These are phyloP conservation scores for Stagonosporopsis cucurbitacearum DNA, from an alignment of 2,329 filamentous ascomycete genomes.

Conservation along the genomic window DNA sequence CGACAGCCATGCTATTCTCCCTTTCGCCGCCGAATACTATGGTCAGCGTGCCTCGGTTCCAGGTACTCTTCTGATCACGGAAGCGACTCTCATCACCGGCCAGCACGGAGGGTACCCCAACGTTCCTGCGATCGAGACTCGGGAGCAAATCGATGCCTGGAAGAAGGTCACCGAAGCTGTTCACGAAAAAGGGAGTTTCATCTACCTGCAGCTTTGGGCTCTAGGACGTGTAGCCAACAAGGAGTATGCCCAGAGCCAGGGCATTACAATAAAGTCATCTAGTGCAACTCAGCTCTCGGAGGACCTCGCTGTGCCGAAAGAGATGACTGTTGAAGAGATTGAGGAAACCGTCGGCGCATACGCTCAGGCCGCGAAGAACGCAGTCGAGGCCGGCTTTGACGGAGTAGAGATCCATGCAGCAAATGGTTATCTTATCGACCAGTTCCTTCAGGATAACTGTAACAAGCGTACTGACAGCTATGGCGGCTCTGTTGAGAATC, in stretches of 20 bases:
- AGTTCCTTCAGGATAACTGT: constrained; percentile 67
- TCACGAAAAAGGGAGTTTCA: constrained; percentile 66
- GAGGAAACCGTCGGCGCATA: constrained; percentile 48
- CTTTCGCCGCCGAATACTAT: constrained; percentile 60
- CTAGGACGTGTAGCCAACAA: constrained; percentile 62
- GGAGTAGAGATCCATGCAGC: constrained; percentile 65
- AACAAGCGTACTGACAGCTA: constrained; percentile 61
- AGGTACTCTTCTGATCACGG: constrained; percentile 65
- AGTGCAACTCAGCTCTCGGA: constrained; percentile 44
- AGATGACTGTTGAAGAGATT: constrained; percentile 51
- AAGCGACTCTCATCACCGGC: constrained; percentile 61
- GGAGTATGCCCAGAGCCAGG: constrained; percentile 44
- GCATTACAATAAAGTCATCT: constrained; percentile 44
- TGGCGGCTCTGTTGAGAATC: constrained; percentile 59
- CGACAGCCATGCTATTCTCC: constrained; percentile 56
- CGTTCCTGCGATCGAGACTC: constrained; percentile 64
- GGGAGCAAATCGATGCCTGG: constrained; percentile 61
- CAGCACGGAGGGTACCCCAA: constrained; percentile 58
- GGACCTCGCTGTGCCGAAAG: constrained; percentile 51
- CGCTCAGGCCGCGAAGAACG: constrained; percentile 53
- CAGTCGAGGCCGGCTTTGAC: constrained; percentile 63
- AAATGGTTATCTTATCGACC: constrained; percentile 71
- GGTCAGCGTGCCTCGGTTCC: constrained; percentile 59
- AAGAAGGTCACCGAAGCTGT: constrained; percentile 66
- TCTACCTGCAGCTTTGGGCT: constrained; percentile 69